Evolutionary conservation across 1,284 basidiomycete genomes (phyloP).

Genomic region (Cryptococcus sp.): DNA sequence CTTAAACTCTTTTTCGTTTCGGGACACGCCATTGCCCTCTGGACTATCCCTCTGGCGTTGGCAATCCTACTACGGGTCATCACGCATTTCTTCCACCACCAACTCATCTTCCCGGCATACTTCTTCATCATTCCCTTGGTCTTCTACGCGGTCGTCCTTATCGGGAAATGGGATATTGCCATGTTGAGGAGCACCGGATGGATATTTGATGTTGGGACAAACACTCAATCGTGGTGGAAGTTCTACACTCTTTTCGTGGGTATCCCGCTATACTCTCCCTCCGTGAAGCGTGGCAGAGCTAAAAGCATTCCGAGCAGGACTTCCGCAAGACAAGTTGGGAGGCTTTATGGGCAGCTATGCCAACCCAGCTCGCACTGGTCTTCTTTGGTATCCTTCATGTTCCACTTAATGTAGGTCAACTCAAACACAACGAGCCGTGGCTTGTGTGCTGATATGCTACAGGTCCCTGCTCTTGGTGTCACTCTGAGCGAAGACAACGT

Average conservation of each 20-base stretch:
- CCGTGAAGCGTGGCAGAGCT: neutral
- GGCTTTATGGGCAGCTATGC: conserved; percentile 72
- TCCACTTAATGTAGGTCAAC: conserved; percentile 67
- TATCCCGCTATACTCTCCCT: conserved; percentile 9
- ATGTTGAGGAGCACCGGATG: conserved; percentile 70
- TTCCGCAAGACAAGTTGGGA: conserved; percentile 63
- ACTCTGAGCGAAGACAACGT: conserved; percentile 85
- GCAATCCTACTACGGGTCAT: conserved; percentile 79
- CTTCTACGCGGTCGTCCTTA: conserved; percentile 78
- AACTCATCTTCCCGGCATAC: conserved; percentile 88
- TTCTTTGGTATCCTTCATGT: conserved; percentile 78
- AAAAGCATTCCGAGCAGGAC: conserved; percentile 52
- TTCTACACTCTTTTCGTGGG: conserved; percentile 76
- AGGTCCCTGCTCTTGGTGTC: conserved; percentile 87
- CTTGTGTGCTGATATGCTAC: neutral
- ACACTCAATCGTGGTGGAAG: conserved; percentile 72
- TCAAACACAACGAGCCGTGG: no score
- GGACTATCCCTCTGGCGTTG: conserved; percentile 73
- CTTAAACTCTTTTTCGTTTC: conserved; percentile 63
- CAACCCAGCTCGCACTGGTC: conserved; percentile 55
- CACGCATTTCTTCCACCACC: conserved; percentile 78
- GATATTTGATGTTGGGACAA: conserved; percentile 79
- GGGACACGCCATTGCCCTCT: conserved; percentile 65
- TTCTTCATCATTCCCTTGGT: conserved; percentile 80
- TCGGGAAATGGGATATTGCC: conserved; percentile 65